Evolutionary conservation across 2,329 filamentous ascomycete genomes (phyloP).

Genomic region (Exophiala xenobiotica): DNA sequence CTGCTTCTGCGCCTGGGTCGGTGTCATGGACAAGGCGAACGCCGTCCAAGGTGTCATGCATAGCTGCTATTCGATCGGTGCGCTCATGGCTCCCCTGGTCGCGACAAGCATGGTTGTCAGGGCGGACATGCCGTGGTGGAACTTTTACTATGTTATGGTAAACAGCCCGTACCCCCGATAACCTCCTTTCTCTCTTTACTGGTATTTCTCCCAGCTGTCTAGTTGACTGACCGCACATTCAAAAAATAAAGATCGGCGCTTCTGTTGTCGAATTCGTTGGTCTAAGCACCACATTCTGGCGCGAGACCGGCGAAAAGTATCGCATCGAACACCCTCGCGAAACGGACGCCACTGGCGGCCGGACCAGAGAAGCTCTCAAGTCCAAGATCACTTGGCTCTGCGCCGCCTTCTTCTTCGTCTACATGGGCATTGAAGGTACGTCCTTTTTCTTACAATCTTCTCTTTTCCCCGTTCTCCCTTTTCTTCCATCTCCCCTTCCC

Average conservation of each 20-base stretch:
- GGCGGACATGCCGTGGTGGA: constrained; percentile 61
- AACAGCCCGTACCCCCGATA: neutral
- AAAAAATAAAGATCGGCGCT: constrained; percentile 56
- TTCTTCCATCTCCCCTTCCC: neutral
- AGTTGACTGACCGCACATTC: neutral
- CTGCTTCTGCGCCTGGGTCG: constrained; percentile 63
- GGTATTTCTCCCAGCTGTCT: neutral
- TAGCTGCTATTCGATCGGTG: constrained; percentile 69
- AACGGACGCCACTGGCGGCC: constrained; percentile 35
- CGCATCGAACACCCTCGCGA: constrained; percentile 47
- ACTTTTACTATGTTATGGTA: constrained; percentile 69
- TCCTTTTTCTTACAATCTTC: neutral
- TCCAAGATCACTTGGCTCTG: constrained; percentile 66
- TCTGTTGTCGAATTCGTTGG: constrained; percentile 57
- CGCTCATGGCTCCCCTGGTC: constrained; percentile 65
- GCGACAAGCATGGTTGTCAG: constrained; percentile 70
- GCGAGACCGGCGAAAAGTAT: constrained; percentile 58
- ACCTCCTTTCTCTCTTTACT: neutral
- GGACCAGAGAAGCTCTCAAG: constrained; percentile 35
- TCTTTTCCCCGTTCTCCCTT: neutral
- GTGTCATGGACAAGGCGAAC: constrained; percentile 72
- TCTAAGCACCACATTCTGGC: constrained; percentile 62
- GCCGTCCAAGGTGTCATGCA: constrained; percentile 72
- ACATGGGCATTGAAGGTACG: constrained; percentile 71
- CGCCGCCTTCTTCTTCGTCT: constrained; percentile 68